phyloP scores from a whole-genome alignment of 2,329 filamentous ascomycete genomes.

The Alternaria burnsii region DNA sequence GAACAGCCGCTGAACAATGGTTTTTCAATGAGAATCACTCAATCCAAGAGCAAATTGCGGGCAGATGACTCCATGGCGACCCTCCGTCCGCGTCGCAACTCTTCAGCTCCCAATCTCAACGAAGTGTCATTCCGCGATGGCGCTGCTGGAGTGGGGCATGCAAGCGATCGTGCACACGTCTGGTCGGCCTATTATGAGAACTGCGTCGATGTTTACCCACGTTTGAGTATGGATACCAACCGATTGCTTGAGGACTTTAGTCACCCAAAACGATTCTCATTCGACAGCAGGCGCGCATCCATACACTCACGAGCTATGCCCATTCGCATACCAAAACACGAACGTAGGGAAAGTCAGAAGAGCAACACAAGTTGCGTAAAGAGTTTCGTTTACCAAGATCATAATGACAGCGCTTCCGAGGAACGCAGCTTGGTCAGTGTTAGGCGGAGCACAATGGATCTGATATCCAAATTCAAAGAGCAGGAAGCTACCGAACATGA shows the following conservation, averaged over 20 bases:
- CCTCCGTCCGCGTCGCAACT: constrained; percentile 35
- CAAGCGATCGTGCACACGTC: constrained; percentile 37
- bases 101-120: constrained; percentile 31
- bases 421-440: constrained; percentile 46
- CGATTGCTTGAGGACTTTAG: constrained; percentile 28
- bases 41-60: constrained; percentile 21
- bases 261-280: constrained; percentile 22
- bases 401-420: constrained; percentile 27
- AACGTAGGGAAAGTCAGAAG: constrained; percentile 29
- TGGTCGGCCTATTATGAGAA: constrained; percentile 50
- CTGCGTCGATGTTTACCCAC: constrained; percentile 41
- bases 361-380: constrained; percentile 31
- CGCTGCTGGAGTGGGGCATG: constrained; percentile 12
- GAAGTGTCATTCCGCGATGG: constrained; percentile 22
- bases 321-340: constrained; percentile 23
- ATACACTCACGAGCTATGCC: constrained; percentile 27
- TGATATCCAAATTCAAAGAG: constrained; percentile 49
- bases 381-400: constrained; percentile 22
- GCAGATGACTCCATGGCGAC: constrained; percentile 36
- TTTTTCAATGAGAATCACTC: constrained; percentile 12
- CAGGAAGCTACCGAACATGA: constrained; percentile 48
- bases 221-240: constrained; percentile 30
- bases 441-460: constrained; percentile 53
- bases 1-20: neutral
- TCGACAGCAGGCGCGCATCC: constrained; percentile 27